Conservation (phyloP, 805 yeast species). For the Kurtzmaniella cleridarum region DNA sequence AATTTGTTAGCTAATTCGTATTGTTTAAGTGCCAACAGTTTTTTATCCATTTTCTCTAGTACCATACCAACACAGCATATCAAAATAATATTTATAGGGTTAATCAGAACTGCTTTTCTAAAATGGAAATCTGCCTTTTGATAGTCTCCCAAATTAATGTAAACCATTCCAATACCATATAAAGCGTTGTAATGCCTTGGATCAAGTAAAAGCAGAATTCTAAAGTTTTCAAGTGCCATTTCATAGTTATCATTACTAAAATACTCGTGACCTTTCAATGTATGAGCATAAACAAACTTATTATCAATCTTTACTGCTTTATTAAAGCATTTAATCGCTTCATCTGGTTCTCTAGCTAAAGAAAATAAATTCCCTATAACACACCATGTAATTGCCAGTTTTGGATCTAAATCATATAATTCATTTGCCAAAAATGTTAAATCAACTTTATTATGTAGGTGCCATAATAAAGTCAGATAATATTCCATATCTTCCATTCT, state of each 20-base stretch:
- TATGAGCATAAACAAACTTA: slow-evolving; percentile 79
- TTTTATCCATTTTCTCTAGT: slow-evolving; percentile 66
- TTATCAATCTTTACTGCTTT: slow-evolving; percentile 68
- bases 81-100: slow-evolving; percentile 84
- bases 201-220: slow-evolving; percentile 72
- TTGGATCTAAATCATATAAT: slow-evolving; percentile 55
- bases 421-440: slow-evolving; percentile 82
- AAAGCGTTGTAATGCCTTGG: slow-evolving; percentile 88
- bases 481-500: slow-evolving; percentile 86
- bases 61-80: slow-evolving; percentile 94
- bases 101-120: slow-evolving; percentile 79
- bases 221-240: slow-evolving; percentile 76
- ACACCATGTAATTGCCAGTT: slow-evolving; percentile 87
- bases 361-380: slow-evolving; percentile 87
- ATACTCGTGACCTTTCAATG: slow-evolving; percentile 90
- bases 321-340: slow-evolving; percentile 81
- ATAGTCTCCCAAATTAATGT: slow-evolving; percentile 78
- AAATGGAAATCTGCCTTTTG: slow-evolving; percentile 82
- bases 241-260: slow-evolving; percentile 86
- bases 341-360: slow-evolving; percentile 76
- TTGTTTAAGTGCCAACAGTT: slow-evolving; percentile 69
- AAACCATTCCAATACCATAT: slow-evolving; percentile 94
- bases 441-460: slow-evolving; percentile 72
- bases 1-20: slow-evolving; percentile 78
- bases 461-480: slow-evolving; percentile 90